Percentiles rank a stretch among this genome's conserved stretches.
Conservation (phyloP, 2,329 filamentous ascomycete genomes). For the Coniochaeta sp. region DNA sequence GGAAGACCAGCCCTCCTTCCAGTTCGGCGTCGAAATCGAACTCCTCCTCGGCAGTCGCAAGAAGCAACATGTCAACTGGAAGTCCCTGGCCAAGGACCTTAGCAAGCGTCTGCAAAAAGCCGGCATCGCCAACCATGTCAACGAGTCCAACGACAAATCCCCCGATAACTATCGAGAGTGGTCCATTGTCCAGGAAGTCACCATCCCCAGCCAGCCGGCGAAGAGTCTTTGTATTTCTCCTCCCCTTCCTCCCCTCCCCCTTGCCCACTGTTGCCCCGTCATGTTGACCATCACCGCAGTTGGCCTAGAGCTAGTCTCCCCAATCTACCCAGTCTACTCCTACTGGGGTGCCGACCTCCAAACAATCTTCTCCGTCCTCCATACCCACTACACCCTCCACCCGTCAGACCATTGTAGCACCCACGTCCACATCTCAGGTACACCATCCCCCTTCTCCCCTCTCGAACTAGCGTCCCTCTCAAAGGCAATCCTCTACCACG, state of each 20-base stretch:
- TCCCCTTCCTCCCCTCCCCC: not conserved
- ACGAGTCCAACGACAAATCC: conserved; percentile 19
- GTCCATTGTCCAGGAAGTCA: conserved; percentile 29
- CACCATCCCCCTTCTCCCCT: conserved; percentile 13
- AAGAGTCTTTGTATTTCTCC: conserved; percentile 22
- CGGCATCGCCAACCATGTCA: conserved; percentile 26
- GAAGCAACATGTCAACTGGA: conserved; percentile 24
- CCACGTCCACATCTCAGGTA: conserved; percentile 27
- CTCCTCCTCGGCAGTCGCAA: conserved; percentile 25
- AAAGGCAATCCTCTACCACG: conserved; percentile 26
- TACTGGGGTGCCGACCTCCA: conserved; percentile 22
- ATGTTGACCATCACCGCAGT: not conserved
- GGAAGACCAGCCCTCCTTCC: conserved; percentile 10
- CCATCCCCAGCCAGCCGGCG: conserved; percentile 22
- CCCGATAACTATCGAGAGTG: conserved; percentile 26
- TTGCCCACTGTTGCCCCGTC: not conserved
- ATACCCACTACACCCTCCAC: conserved; percentile 16
- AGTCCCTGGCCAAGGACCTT: conserved; percentile 25
- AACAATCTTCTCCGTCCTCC: conserved; percentile 22
- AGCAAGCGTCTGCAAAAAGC: conserved; percentile 22
- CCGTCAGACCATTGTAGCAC: conserved; percentile 25
- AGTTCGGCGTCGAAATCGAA: conserved; percentile 31
- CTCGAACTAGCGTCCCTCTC: conserved; percentile 20
- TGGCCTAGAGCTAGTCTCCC: conserved; percentile 25
- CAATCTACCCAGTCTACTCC: conserved; percentile 20